A percentile compares a stretch with the other conserved stretches of the same genome.
Conservation (phyloP, 352 stramenopile species). For the Pythium folliculosum region DNA sequence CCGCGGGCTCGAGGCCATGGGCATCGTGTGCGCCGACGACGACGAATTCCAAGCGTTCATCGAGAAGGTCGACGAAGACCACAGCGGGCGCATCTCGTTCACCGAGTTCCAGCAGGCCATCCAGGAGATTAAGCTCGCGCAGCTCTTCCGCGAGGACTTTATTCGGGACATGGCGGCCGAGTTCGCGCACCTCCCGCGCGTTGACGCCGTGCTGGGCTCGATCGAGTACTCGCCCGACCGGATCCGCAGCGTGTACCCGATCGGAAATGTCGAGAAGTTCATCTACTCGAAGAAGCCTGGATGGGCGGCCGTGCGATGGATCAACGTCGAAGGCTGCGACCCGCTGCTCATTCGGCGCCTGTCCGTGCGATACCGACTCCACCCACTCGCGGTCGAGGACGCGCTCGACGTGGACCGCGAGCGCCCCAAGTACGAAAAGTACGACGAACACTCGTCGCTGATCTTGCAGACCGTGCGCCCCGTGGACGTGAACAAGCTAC, state of each 20-base stretch:
- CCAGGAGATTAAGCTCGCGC: conserved; percentile 87
- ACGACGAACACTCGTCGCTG: conserved; percentile 82
- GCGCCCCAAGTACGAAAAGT: conserved; percentile 85
- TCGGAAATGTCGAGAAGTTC: conserved; percentile 74
- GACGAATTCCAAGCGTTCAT: conserved; percentile 74
- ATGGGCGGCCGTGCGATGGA: conserved; percentile 83
- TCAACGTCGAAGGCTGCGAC: conserved; percentile 74
- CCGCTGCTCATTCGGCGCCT: conserved; percentile 65
- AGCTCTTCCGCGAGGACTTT: conserved; percentile 77
- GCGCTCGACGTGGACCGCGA: conserved; percentile 76
- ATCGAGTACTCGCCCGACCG: conserved; percentile 81
- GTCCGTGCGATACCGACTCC: conserved; percentile 81
- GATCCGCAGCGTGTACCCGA: conserved; percentile 75
- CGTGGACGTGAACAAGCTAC: conserved; percentile 51
- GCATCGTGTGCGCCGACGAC: conserved; percentile 65
- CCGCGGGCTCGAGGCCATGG: conserved; percentile 71
- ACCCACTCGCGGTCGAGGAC: conserved; percentile 86
- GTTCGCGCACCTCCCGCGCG: conserved; percentile 20
- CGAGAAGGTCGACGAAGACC: conserved; percentile 75
- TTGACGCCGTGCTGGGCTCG: conserved; percentile 41
- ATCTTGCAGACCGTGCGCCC: conserved; percentile 69
- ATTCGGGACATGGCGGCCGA: conserved; percentile 38
- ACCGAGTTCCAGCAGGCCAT: conserved; percentile 87
- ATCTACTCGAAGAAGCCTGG: conserved; percentile 79
- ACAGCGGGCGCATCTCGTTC: conserved; percentile 83